Conservation (phyloP, 768 basidiomycete genomes). For the Leccinum uliginosum region DNA sequence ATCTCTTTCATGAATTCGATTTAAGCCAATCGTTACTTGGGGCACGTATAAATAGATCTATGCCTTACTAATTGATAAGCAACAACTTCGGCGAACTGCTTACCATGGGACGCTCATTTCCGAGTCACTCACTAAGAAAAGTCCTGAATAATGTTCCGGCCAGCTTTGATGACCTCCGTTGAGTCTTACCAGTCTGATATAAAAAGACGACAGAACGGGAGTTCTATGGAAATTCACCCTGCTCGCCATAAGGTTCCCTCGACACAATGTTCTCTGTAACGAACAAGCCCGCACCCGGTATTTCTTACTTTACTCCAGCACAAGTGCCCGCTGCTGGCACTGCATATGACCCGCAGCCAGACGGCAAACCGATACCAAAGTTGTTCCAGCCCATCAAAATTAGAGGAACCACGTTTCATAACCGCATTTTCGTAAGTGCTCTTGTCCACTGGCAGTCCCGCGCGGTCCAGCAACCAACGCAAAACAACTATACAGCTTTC, state of each 20-base stretch:
- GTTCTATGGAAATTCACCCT: neutral
- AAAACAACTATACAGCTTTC: constrained; percentile 34
- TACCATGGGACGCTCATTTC: too few relatives aligned
- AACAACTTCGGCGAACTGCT: too few relatives aligned
- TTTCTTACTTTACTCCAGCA: constrained; percentile 44
- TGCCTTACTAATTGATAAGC: neutral
- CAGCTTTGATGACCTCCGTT: neutral
- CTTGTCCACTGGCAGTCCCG: neutral
- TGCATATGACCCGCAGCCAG: constrained; percentile 38
- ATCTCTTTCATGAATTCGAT: neutral
- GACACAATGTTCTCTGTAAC: constrained; percentile 9
- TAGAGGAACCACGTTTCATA: constrained; percentile 48
- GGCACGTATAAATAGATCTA: neutral
- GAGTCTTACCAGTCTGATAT: neutral
- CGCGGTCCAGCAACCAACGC: neutral
- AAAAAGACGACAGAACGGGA: neutral
- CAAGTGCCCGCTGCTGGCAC: constrained; percentile 43
- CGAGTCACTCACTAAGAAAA: constrained; percentile 1
- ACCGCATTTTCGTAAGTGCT: constrained; percentile 47
- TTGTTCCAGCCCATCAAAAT: constrained; percentile 56
- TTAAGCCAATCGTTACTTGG: neutral
- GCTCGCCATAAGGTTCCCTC: neutral
- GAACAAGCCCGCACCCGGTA: constrained; percentile 39
- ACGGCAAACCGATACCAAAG: constrained; percentile 37
- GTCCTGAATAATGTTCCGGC: neutral